phyloP scores from a whole-genome alignment of 1,284 basidiomycete genomes.

The Heterobasidion parviporum region DNA sequence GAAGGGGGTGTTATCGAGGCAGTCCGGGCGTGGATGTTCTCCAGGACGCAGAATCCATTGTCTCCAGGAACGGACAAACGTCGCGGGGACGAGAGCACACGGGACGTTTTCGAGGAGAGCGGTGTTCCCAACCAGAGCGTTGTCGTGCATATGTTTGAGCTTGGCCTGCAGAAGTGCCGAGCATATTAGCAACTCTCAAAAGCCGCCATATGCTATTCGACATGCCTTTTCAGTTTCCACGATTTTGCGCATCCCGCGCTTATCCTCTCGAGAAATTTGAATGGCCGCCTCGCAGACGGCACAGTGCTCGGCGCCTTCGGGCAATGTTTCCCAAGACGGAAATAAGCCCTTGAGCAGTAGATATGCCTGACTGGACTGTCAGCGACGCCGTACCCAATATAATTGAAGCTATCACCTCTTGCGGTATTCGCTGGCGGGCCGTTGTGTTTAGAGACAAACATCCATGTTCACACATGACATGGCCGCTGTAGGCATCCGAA shows the following conservation, averaged over 20 bases:
- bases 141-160: slow-evolving; percentile 53
- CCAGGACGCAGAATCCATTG: slow-evolving; percentile 58
- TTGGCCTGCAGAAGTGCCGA: slow-evolving; percentile 33
- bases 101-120: slow-evolving; percentile 35
- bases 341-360: slow-evolving; percentile 48
- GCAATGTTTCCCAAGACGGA: slow-evolving; percentile 53
- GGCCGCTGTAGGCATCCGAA: slow-evolving; percentile 38
- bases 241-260: slow-evolving; percentile 45
- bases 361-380: slow-evolving; percentile 36
- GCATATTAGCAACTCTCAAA: background rate
- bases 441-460: slow-evolving; percentile 43
- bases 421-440: slow-evolving; percentile 52
- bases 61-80: slow-evolving; percentile 59
- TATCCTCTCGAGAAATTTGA: slow-evolving; percentile 50
- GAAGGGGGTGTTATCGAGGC: slow-evolving; percentile 51
- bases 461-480: slow-evolving; percentile 68
- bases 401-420: slow-evolving; percentile 29
- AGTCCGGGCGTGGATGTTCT: slow-evolving; percentile 46
- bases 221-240: slow-evolving; percentile 67
- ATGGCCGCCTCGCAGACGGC: slow-evolving; percentile 47
- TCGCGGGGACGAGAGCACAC: slow-evolving; percentile 50
- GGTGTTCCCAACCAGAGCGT: slow-evolving; percentile 37
- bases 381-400: background rate
- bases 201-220: background rate
- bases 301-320: slow-evolving; percentile 45